Evolutionary conservation across 2,329 filamentous ascomycete genomes (phyloP), one percentile per base, ranked within the genome.

Genomic region (Sclerotinia trifoliorum): DNA sequence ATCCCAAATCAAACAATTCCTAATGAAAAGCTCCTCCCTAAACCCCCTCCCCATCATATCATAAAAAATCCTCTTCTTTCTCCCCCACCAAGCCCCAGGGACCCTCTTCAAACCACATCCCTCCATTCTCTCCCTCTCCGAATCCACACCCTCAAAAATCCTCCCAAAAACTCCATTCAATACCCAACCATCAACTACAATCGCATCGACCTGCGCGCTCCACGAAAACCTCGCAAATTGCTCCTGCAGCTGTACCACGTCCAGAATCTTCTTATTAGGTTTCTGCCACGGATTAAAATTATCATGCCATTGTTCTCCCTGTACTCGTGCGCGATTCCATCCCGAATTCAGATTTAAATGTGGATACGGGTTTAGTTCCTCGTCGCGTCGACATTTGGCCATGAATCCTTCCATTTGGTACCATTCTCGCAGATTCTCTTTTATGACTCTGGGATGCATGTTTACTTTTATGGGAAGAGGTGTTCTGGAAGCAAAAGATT

Each of bases 11-110:
- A 55, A 48, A 51, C 66, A 63, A 10, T 55, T 49, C 55, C 48
- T 54, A 2, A 65, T 32, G 21, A 67, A 64, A 10, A 70, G n/a
- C 17, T 69, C 67, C 21, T 70, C 67, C 21, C 61, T n/a, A 56
- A 74, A 70, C 5, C 42, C 24, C 21, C 65, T 69, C 21, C 70
- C 71, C 46, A 32, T 63, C 35, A 58, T 65, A 48, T 66, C 69
- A 15, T 52, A 54, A 56, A 71, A 69, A 7, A 71, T 29, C 3
- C 54, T 54, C 55, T 71, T 70, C 24, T 69, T 70, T 32, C 32
- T 46, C 8, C n/a, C 65, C 70, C 71, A 69, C 73, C 72, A 74
- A 29, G 48, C 61, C 0, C 72, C 71, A 1, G 73, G 71, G 15
- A 15, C 52, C 35, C 71, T 62, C 8, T 49, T 66, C 69, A 66